Evolutionary conservation across 805 yeast genomes (phyloP).

Genomic region (Wickerhamiella qilinensis): DNA sequence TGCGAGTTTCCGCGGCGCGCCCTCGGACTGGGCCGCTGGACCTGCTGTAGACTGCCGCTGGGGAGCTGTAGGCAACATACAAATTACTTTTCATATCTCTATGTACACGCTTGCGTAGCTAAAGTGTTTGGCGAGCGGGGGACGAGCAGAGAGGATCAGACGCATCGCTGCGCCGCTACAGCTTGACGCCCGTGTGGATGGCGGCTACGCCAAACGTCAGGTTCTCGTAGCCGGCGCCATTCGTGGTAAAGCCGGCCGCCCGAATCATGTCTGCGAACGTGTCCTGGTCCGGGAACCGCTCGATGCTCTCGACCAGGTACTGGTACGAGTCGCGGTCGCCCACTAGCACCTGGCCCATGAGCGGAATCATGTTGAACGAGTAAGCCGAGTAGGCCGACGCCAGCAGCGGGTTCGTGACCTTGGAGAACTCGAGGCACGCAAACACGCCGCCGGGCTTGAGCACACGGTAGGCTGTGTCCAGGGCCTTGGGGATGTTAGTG

Average conservation of each 20-base stretch:
- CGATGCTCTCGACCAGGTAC: constrained; percentile 87
- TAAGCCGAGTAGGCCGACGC: constrained; percentile 73
- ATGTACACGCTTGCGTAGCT: no score
- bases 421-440: constrained; percentile 89
- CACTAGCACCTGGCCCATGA: constrained; percentile 91
- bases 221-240: constrained; percentile 84
- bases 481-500: constrained; percentile 85
- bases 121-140: no score
- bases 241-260: constrained; percentile 86
- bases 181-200: constrained; percentile 86
- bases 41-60: no score
- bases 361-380: constrained; percentile 73
- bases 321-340: constrained; percentile 94
- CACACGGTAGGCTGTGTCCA: constrained; percentile 88
- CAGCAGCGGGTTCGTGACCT: constrained; percentile 64
- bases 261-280: constrained; percentile 81
- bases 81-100: no score
- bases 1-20: no score
- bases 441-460: constrained; percentile 95
- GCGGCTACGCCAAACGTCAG: constrained; percentile 92
- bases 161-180: no score
- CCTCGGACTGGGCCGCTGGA: no score
- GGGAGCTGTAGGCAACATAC: no score
- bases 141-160: no score
- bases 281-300: constrained; percentile 83